Evolutionary conservation across 805 yeast species (phyloP), one percentile per base, ranked within the genome.

Genomic region (Grigorovia yakushimaensis): DNA sequence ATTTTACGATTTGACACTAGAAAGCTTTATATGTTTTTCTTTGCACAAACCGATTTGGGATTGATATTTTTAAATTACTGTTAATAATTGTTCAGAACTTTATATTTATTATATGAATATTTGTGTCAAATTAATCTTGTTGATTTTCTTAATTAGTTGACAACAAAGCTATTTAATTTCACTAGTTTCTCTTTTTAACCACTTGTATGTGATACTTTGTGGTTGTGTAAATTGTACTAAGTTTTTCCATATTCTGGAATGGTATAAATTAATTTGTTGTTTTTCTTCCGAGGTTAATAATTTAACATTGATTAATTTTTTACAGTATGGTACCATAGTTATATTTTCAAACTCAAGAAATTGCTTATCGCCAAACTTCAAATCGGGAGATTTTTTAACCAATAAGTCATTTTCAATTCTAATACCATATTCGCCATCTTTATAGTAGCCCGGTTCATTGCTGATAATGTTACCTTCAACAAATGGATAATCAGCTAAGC

Each of bases 391-490:
- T 24, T 64, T 69, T 49, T 68, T 68, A 18, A 81, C 78, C 43
- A 82, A 72, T 41, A 93, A 63, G 55, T 88, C 89, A 61, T 88
- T 84, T 66, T 93, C 98, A 47, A 93, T 78, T 54, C 98, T 74
- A 51, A 91, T 77, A 10, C 98, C 98, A 63, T 77, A 88, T 51
- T 82, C 79, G n/a, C 89, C 91, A 56, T 87, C 95, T 52, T 82
- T 79, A 64, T 93, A 93, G 63, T 72, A 91, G 0, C 98, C 98
- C 0, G 98, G 98, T 65, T 93, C 98, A 66, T 89, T 89, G 44
- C 94, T 82, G 39, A 88, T 68, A 21, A 89, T 74, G 55, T 82
- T 86, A 5, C 97, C 97, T 13, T 71, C 71, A 47, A 72, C 66
- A 43, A 76, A 63, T 5, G 88, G 79, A 41, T 73, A 75, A 9